Conservation (phyloP, 768 basidiomycete species). For the Russula emetica region DNA sequence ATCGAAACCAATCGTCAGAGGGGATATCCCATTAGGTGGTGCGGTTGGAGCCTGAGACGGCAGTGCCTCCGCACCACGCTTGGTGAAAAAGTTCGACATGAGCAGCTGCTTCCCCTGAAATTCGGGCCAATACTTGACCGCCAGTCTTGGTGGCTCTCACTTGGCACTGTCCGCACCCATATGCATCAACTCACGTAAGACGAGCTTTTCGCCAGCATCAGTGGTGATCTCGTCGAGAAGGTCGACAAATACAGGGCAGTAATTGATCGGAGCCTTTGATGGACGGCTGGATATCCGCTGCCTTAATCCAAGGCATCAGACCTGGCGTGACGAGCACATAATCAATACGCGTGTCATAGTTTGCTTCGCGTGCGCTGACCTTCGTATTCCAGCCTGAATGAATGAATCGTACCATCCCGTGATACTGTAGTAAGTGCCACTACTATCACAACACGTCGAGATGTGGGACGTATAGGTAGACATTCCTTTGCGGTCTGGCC, state of each 20-base stretch:
- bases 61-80: slow-evolving; percentile 35
- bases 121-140: slow-evolving; percentile 82
- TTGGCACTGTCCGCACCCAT: slow-evolving; percentile 28
- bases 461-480: slow-evolving; percentile 74
- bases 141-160: slow-evolving; percentile 61
- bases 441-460: neutral
- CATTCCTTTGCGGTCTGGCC: slow-evolving; percentile 87
- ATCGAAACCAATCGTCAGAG: slow-evolving; percentile 7
- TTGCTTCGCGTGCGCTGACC: slow-evolving; percentile 82
- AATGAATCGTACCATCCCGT: neutral
- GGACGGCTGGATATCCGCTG: slow-evolving; percentile 74
- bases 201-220: slow-evolving; percentile 35
- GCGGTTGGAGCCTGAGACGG: slow-evolving; percentile 11
- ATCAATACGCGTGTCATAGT: slow-evolving; percentile 92
- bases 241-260: slow-evolving; percentile 95
- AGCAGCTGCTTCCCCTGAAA: slow-evolving; percentile 81
- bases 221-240: slow-evolving; percentile 71
- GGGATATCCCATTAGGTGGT: neutral
- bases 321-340: slow-evolving; percentile 87
- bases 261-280: slow-evolving; percentile 94
- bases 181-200: slow-evolving; percentile 41
- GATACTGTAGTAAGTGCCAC: neutral
- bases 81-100: slow-evolving; percentile 79
- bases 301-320: slow-evolving; percentile 87
- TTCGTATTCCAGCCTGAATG: slow-evolving; percentile 89